These are phyloP conservation scores for Huntiella omanensis DNA, from an alignment of 2,329 filamentous ascomycete species.

Conservation along the genomic window DNA sequence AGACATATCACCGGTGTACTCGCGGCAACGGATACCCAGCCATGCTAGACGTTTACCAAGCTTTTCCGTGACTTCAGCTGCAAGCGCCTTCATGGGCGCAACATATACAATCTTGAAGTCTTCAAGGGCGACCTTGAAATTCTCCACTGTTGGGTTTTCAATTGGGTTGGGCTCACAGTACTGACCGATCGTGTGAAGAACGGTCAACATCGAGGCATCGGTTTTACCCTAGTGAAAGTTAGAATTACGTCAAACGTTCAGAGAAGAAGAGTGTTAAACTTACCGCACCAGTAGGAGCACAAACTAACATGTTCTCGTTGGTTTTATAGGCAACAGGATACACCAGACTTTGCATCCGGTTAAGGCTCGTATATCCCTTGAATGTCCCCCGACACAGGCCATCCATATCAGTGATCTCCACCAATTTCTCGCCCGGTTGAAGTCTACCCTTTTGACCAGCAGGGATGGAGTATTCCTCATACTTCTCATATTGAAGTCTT, in stretches of 20 bases:
- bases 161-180: slow-evolving; percentile 65
- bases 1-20: slow-evolving; percentile 97
- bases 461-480: slow-evolving; percentile 78
- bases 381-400: slow-evolving; percentile 82
- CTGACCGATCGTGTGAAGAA: slow-evolving; percentile 76
- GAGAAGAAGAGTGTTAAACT: slow-evolving; percentile 17
- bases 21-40: slow-evolving; percentile 80
- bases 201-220: slow-evolving; percentile 91
- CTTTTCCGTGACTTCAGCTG: slow-evolving; percentile 91
- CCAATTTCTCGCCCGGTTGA: slow-evolving; percentile 51
- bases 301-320: slow-evolving; percentile 97
- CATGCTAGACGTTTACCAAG: slow-evolving; percentile 79
- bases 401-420: slow-evolving; percentile 69
- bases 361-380: slow-evolving; percentile 79
- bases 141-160: slow-evolving; percentile 50
- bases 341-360: slow-evolving; percentile 94
- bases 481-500: slow-evolving; percentile 52
- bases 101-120: slow-evolving; percentile 99
- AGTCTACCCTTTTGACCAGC: slow-evolving; percentile 62
- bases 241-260: background rate
- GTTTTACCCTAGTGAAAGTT: slow-evolving; percentile 57
- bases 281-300: slow-evolving; percentile 81
- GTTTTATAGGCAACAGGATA: slow-evolving; percentile 91
- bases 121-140: slow-evolving; percentile 66
- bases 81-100: slow-evolving; percentile 95